These are phyloP conservation scores for Amaranthus hypochondriacus DNA, from an alignment of 148 eudicot species.

Conservation along the genomic window DNA sequence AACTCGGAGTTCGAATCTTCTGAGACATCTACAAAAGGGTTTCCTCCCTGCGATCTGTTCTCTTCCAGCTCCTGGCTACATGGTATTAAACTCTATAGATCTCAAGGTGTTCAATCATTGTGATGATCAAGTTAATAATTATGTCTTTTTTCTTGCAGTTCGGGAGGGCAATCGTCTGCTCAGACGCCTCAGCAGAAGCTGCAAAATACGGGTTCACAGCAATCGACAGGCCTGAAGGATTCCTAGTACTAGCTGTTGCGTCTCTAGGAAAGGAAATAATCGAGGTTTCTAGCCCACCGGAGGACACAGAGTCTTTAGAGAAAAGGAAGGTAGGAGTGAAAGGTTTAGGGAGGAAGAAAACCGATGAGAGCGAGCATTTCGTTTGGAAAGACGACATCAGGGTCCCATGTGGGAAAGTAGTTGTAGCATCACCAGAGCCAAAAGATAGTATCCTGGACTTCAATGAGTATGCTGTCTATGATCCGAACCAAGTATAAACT, in stretches of 20 bases:
- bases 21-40: slow-evolving; percentile 80
- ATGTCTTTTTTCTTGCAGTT: slow-evolving; percentile 36
- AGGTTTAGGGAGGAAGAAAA: slow-evolving; percentile 62
- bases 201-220: slow-evolving; percentile 82
- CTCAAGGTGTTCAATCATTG: neutral
- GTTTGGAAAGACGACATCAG: slow-evolving; percentile 76
- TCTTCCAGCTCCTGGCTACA: slow-evolving; percentile 75
- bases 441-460: slow-evolving; percentile 69
- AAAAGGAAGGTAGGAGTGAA: slow-evolving; percentile 54
- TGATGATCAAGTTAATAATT: neutral
- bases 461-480: slow-evolving; percentile 83
- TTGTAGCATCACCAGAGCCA: slow-evolving; percentile 55
- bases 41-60: slow-evolving; percentile 65
- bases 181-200: slow-evolving; percentile 85
- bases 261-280: slow-evolving; percentile 59
- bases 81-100: slow-evolving; percentile 32
- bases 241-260: slow-evolving; percentile 70
- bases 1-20: slow-evolving; percentile 65
- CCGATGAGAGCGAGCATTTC: slow-evolving; percentile 73
- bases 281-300: slow-evolving; percentile 49
- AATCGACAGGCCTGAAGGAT: slow-evolving; percentile 71
- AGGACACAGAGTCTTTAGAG: slow-evolving; percentile 59
- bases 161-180: slow-evolving; percentile 74
- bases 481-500: slow-evolving; percentile 60
- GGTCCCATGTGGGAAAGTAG: slow-evolving; percentile 69